Evolutionary conservation across 495 filamentous ascomycete species (phyloP).

Genomic region (Jackrogersella multiformis): DNA sequence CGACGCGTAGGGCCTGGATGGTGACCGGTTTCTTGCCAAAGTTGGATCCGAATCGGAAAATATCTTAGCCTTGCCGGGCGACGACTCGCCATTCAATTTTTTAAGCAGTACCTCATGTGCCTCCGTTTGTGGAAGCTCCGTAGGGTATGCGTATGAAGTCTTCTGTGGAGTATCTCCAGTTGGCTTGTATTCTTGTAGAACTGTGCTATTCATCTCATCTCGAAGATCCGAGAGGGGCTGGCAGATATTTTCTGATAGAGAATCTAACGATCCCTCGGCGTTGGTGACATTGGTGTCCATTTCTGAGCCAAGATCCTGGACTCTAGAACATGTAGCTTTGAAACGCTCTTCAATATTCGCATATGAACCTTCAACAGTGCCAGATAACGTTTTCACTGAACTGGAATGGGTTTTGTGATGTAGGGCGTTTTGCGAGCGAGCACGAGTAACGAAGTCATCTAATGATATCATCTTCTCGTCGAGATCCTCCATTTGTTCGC

Average conservation of each 20-base stretch:
- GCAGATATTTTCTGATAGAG: conserved; percentile 68
- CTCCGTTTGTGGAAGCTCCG: conserved; percentile 77
- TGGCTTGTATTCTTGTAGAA: conserved; percentile 77
- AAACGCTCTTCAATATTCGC: conserved; percentile 72
- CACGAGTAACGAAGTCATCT: conserved; percentile 88
- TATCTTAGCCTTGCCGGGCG: conserved; percentile 47
- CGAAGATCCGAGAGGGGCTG: conserved; percentile 76
- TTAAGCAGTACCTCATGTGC: conserved; percentile 73
- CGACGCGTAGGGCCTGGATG: conserved; percentile 39
- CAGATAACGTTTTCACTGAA: conserved; percentile 68
- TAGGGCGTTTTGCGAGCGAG: conserved; percentile 78
- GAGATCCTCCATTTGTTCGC: conserved; percentile 87
- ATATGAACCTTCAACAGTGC: conserved; percentile 75
- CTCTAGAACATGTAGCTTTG: conserved; percentile 65
- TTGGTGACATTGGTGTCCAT: conserved; percentile 62
- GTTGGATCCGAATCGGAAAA: conserved; percentile 49
- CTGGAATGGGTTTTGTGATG: conserved; percentile 73
- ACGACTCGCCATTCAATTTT: conserved; percentile 57
- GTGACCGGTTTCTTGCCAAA: conserved; percentile 35
- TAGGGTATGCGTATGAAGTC: conserved; percentile 76
- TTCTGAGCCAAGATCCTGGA: conserved; percentile 70
- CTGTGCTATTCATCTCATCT: conserved; percentile 64
- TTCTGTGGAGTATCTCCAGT: conserved; percentile 91
- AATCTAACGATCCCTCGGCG: conserved; percentile 64
- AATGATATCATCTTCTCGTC: conserved; percentile 85